A percentile compares a stretch with the other conserved stretches of the same genome.
Conservation (phyloP, 495 filamentous ascomycete species). For the Hyaloscypha variabilis region DNA sequence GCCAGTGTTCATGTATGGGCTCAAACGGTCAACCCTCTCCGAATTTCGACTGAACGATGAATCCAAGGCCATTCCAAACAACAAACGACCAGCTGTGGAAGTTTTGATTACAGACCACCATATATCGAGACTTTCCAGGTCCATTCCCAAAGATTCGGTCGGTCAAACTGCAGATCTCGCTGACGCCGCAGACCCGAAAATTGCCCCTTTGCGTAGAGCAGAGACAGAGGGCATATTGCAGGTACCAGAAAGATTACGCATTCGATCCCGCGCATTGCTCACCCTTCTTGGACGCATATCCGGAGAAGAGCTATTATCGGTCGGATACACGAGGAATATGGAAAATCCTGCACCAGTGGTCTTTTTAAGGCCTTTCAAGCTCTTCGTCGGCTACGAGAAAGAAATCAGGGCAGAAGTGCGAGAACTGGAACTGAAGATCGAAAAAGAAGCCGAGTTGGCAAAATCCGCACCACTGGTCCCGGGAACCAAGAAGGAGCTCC, state of each 20-base stretch:
- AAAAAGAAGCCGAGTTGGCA: background rate
- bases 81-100: background rate
- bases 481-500: background rate
- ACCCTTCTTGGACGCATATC: background rate
- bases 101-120: background rate
- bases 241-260: background rate
- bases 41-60: background rate
- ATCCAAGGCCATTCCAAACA: background rate
- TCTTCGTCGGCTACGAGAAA: conserved; percentile 1
- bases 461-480: too few species aligned
- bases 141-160: too few species aligned
- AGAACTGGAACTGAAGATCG: background rate
- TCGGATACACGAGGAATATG: too few species aligned
- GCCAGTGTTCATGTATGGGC: background rate
- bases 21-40: conserved; percentile 1
- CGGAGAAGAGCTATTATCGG: too few species aligned
- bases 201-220: too few species aligned
- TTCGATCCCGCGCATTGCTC: background rate
- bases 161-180: too few species aligned
- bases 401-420: background rate
- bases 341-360: background rate
- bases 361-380: conserved; percentile 4
- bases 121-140: too few species aligned
- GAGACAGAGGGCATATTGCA: too few species aligned
- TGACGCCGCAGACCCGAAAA: too few species aligned